These are phyloP conservation scores for Diaporthe longicolla DNA, from an alignment of 2,329 filamentous ascomycete species.

Conservation along the genomic window DNA sequence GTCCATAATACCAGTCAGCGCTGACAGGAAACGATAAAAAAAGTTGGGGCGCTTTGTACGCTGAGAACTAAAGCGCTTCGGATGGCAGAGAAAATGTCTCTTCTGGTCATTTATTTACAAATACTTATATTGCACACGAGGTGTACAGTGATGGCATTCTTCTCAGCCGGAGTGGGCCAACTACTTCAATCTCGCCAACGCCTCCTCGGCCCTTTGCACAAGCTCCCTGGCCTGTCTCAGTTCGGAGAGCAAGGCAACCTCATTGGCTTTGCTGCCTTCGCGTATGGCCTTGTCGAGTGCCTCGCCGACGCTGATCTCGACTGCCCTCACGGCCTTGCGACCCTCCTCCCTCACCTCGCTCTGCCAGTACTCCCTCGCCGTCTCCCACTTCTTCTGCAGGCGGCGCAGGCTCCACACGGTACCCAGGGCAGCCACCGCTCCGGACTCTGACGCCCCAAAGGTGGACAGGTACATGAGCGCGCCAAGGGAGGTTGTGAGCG, in stretches of 20 bases:
- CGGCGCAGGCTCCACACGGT: slow-evolving; percentile 70
- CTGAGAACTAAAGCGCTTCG: neutral
- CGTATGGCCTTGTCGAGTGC: slow-evolving; percentile 56
- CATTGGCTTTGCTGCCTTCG: slow-evolving; percentile 44
- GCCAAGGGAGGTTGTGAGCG: slow-evolving; percentile 69
- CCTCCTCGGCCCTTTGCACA: slow-evolving; percentile 64
- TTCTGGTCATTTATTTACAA: slow-evolving; percentile 23
- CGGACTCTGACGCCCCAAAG: slow-evolving; percentile 71
- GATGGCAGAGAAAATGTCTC: slow-evolving; percentile 1
- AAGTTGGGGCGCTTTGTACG: neutral
- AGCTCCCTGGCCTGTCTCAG: slow-evolving; percentile 59
- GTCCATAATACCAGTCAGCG: slow-evolving; percentile 40
- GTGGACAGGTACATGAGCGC: slow-evolving; percentile 70
- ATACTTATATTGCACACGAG: slow-evolving; percentile 45
- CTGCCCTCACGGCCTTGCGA: slow-evolving; percentile 71
- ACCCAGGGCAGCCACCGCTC: slow-evolving; percentile 73
- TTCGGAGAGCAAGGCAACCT: slow-evolving; percentile 51
- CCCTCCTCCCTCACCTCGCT: slow-evolving; percentile 77
- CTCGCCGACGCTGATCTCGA: slow-evolving; percentile 66
- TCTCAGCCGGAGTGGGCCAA: neutral
- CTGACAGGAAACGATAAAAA: slow-evolving; percentile 39
- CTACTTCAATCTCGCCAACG: slow-evolving; percentile 63
- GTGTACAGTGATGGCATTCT: slow-evolving; percentile 30
- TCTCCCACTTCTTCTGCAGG: slow-evolving; percentile 75
- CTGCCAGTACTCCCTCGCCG: slow-evolving; percentile 73